Evolutionary conservation across 1,284 basidiomycete species (phyloP), one percentile per base, ranked within the genome.

Genomic region (Cryptococcus wingfieldii): DNA sequence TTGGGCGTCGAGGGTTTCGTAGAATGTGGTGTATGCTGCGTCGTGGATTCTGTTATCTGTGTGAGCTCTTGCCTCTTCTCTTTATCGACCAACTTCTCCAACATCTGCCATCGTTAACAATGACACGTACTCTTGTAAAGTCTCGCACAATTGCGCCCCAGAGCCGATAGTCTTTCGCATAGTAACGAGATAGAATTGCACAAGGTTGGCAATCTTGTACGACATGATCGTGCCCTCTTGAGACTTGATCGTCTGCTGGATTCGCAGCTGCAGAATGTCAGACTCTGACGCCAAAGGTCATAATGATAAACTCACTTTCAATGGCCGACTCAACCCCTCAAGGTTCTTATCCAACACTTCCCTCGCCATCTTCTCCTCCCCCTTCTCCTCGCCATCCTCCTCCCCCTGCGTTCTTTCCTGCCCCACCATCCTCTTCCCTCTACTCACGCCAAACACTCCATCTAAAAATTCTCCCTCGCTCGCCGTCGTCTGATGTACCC

Each of bases 401-500:
- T 47, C 61, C 64, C 45, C 62, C 52, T 12, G 57, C 27, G 60
- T 23, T 59, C 68, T 41, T 63, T 65, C 50, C 61, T 54, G 51
- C 51, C 76, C 76, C 4, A 77, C 91, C 46, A 94, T 86, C 84
- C 93, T 88, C 48, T 87, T 79, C 4, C 81, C 70, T 42, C 85
- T 84, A 53, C 81, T 83, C 50, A 90, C 71, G 8, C 83, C 86
- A 64, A 96, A 95, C 38, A 96, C 75, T 31, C 83, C 80, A 68
- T 95, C 91, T 19, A 97, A 80, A 67, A 93, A 91, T 76, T 98
- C 96, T 50, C 88, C 86, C 74, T 98, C 95, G 4, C 87, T 88
- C 0, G 95, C 95, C 57, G 96, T 92, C 0, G 88, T 83, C 64
- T 98, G 96, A 76, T 98, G 95, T 1, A 98, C 86, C 96, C 95